Evolutionary conservation across 2,329 filamentous ascomycete species (phyloP), one percentile per base, ranked within the genome.

Genomic region (Gaeumannomyces sp.): DNA sequence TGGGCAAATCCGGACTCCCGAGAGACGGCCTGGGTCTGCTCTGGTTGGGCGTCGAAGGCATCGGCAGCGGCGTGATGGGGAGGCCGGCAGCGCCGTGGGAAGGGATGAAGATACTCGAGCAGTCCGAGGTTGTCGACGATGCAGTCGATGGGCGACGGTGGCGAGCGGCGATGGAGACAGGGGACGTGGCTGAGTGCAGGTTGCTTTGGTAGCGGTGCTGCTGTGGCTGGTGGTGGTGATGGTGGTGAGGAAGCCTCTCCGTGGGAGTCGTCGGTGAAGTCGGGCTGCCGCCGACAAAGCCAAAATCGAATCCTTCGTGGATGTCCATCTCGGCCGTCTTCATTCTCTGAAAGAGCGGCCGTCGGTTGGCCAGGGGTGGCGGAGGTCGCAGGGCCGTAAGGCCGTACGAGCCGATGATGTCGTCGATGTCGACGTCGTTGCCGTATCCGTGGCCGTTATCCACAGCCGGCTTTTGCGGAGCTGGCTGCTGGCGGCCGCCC

Each of bases 231-330:
- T 61, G 22, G 58, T 57, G 19, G 59, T 28, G 27, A n/a, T 45
- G 31, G 4, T 16, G 60, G 13, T 45, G 60, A 53, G 45, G 45
- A 25, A 53, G 38, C 16, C 38, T 45, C 38, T 45, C 31, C 35
- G 59, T 61, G 59, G 50, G 25, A 10, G 64, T 45, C 31, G 56
- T 59, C 27, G 62, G 31, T 10, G 33, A 27, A 22, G 16, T 45
- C 45, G 64, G 16, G 31, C 35, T 61, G 25, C 56, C 45, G 45
- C 61, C 60, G 27, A 67, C 64, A 64, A 75, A 75, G 62, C 74
- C 73, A 64, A 76, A 76, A 68, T 76, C 73, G 63, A 76, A 75
- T 59, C 72, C 72, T 58, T 68, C 71, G 63, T 74, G 71, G 64
- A 73, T 73, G 28, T 73, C 66, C 16, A 71, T 69, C 38, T 62